Evolutionary conservation across 257 asterid genomes (phyloP).

Genomic region (Galeopsis tetrahit): DNA sequence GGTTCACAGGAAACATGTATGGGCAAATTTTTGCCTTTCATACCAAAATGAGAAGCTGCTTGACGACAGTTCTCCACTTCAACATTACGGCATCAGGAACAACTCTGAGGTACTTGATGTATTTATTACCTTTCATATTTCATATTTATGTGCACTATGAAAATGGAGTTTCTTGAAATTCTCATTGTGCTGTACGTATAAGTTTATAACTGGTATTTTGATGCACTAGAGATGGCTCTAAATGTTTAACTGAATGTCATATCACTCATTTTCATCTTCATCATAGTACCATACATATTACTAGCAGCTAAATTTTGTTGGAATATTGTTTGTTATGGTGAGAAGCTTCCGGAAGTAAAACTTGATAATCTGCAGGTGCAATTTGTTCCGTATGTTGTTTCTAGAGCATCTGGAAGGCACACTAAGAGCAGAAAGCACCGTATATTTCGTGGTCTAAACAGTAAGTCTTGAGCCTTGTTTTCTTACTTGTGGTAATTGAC

Average conservation of each 20-base stretch:
- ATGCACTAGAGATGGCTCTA: neutral
- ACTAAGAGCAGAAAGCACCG: constrained; percentile 75
- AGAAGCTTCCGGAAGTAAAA: constrained; percentile 18
- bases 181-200: neutral
- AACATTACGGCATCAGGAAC: constrained; percentile 69
- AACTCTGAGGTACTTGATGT: constrained; percentile 68
- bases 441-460: constrained; percentile 75
- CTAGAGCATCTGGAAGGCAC: constrained; percentile 66
- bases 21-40: constrained; percentile 81
- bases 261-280: neutral
- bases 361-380: constrained; percentile 61
- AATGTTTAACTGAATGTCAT: neutral
- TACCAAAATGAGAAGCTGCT: constrained; percentile 75
- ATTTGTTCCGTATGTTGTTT: constrained; percentile 62
- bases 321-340: neutral
- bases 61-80: constrained; percentile 63
- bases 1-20: constrained; percentile 80
- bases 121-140: neutral
- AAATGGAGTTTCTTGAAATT: neutral
- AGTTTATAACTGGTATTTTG: neutral
- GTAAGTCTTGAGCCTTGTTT: constrained; percentile 37
- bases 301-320: neutral
- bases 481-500: constrained; percentile 2
- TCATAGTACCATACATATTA: constrained; percentile 2
- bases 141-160: neutral